phyloP scores from a whole-genome alignment of 2,329 filamentous ascomycete genomes.

The Boeremia lycopersici region DNA sequence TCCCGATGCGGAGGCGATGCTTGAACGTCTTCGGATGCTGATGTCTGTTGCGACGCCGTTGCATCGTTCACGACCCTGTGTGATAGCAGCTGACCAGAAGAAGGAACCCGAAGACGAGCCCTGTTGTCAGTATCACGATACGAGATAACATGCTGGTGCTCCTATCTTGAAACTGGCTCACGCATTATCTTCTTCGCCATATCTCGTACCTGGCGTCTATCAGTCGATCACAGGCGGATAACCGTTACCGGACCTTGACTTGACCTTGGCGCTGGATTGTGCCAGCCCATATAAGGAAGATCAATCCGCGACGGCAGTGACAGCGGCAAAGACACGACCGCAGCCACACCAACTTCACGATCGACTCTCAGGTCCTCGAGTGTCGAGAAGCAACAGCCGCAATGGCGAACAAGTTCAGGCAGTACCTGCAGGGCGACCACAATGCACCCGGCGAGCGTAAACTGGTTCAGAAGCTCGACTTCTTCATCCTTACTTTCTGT shows the following conservation, averaged over 20 bases:
- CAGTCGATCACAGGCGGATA: conserved; percentile 10
- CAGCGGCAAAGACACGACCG: neutral
- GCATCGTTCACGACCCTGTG: neutral
- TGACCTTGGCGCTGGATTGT: conserved; percentile 2
- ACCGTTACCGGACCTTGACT: conserved; percentile 14
- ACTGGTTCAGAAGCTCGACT: conserved; percentile 65
- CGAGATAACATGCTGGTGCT: conserved; percentile 18
- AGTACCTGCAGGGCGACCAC: conserved; percentile 45
- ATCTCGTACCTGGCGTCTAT: conserved; percentile 18
- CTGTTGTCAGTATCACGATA: conserved; percentile 2
- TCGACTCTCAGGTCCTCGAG: neutral
- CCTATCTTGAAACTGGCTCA: conserved; percentile 20
- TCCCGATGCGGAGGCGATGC: neutral
- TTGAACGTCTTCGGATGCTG: neutral
- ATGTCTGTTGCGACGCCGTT: neutral
- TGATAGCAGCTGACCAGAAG: conserved; percentile 21
- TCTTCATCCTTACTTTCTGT: conserved; percentile 69
- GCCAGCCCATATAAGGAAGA: conserved; percentile 10
- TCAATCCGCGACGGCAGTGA: neutral
- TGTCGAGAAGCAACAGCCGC: neutral
- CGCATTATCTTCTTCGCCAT: conserved; percentile 17
- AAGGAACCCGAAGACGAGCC: conserved; percentile 8
- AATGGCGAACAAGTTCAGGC: conserved; percentile 38
- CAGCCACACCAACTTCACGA: neutral
- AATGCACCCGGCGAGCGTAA: conserved; percentile 48